Base-by-base conservation (phyloP, 31 red algal genomes). In the Porphyra umbilicalis region DNA sequence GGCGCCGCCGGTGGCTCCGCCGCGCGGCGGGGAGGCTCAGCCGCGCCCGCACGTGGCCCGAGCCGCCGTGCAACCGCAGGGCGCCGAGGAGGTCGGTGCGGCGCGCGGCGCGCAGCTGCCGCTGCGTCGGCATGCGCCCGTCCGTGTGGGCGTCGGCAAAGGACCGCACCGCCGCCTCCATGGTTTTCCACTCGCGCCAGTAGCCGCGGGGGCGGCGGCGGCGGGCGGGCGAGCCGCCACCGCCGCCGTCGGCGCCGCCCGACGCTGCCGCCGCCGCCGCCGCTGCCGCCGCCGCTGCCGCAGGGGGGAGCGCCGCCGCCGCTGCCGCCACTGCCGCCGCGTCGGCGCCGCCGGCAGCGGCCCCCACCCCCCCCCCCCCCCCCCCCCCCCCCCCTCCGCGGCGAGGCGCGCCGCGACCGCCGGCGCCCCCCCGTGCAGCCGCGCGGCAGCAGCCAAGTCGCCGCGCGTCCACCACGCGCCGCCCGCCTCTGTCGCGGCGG, bases 1-100 rank as follows among this genome's bases (percentile, higher is more conserved):
- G 75, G 25, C 81, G 87, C 14, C 83, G 87, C 13, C 83, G 39
- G 14, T 81, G 85, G 33, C 30, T 37, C 4, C 29, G 35, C 20
- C 80, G 84, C 16, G 81, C 35, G 10, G 80, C 84, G 15, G 77
- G 71, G 11, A 91, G 75, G 29, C 75, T 84, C 9, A 83, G 34
- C 18, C 81, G 79, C 9, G 79, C 33, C 36, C 90, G 57, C 25
- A 92, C 94, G 33, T 46, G 29, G n/a, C 76, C 75, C 2, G 83
- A 35, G 46, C 94, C 94, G 36, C 94, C 94, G 77, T 92, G 87
- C 10, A 80, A 32, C 4, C 90, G 84, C 4, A 96, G 77, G 18
- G 94, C 94, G 42, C 90, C 89, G 32, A 91, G 42, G n/a, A 96
- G 78, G 84, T 92, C 94, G 10, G 79, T 77, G 6, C 90, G 71